Base-by-base conservation (phyloP, 805 yeast species). In the Brettanomyces custersianus region DNA sequence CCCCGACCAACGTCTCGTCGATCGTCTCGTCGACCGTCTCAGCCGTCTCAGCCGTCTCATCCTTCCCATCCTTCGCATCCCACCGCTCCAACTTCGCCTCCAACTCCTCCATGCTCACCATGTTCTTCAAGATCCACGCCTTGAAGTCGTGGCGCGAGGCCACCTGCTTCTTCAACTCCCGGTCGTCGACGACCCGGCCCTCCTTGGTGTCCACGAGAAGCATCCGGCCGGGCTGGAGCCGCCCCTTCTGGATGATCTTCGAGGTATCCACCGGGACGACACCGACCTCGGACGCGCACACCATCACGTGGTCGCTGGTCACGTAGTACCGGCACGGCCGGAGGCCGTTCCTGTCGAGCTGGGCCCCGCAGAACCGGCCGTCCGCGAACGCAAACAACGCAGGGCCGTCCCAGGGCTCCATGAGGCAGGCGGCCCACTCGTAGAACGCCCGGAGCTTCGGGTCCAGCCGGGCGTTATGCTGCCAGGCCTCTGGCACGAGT, bases 401-500 rank as follows among this genome's bases (percentile, higher is more conserved):
- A 15, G 98, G 98, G 46, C 98, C 98, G 64, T 90, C 98, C 98
- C 98, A 90, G 7, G 97, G 97, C 66, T 90, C 98, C 96, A 92
- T 92, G 46, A 90, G 65, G 64, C 96, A 87, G 10, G 97, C 95
- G 33, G 96, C 97, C 97, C 97, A 90, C 60, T 92, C 96, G 65
- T 90, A 90, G 62, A 94, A 90, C 1, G 97, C 96, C 51, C 73
- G 77, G 65, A 88, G 83, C 59, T 82, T 80, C 38, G 94, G 85
- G 59, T 90, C 96, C 82, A 90, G 87, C 44, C 72, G 60, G 37
- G 62, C 60, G 61, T 88, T 92, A 56, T 83, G 82, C 62, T 90
- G 96, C 92, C 96, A 87, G 4, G 97, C 96, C 63, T 90, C 98
- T 24, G 98, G 98, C 41, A 92, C 90, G 70, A 92, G 69, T 59